Conservation (phyloP, 257 asterid species). For the Fraxinus pennsylvanica region DNA sequence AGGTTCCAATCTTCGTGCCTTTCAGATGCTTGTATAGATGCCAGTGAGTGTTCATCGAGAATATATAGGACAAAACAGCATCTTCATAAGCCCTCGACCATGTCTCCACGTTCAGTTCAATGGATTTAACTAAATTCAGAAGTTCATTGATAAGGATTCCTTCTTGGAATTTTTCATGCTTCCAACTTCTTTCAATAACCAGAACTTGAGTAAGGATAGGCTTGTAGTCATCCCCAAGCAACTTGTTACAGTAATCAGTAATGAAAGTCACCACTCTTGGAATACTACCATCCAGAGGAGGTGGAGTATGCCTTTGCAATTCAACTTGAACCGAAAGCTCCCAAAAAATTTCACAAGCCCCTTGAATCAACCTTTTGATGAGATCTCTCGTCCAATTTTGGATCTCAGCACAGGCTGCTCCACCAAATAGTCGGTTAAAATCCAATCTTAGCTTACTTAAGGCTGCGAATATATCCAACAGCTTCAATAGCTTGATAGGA, state of each 20-base stretch:
- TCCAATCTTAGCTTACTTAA: conserved; percentile 79
- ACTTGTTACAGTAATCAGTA: conserved; percentile 79
- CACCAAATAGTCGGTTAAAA: conserved; percentile 86
- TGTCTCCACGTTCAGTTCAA: conserved; percentile 68
- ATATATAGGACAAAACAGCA: conserved; percentile 44
- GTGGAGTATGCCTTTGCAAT: conserved; percentile 74
- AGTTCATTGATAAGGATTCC: conserved; percentile 60
- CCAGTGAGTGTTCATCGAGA: conserved; percentile 86
- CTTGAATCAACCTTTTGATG: conserved; percentile 74
- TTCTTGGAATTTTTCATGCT: conserved; percentile 73
- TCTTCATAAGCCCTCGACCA: conserved; percentile 83
- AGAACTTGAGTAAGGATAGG: conserved; percentile 76
- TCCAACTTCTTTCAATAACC: conserved; percentile 86
- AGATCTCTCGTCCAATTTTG: conserved; percentile 81
- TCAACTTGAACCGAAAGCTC: conserved; percentile 89
- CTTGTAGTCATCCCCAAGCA: conserved; percentile 79
- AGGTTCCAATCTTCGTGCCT: conserved; percentile 66
- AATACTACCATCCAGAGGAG: conserved; percentile 77
- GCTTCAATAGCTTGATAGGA: conserved; percentile 79
- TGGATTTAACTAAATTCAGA: conserved; percentile 57
- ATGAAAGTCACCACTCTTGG: conserved; percentile 78
- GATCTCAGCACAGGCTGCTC: conserved; percentile 80
- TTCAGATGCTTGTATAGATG: conserved; percentile 68
- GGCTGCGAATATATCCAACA: conserved; percentile 76
- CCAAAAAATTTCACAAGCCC: conserved; percentile 88